A percentile compares a stretch with the other conserved stretches of the same genome.
These are phyloP conservation scores for Selenicereus undatus DNA, from an alignment of 148 eudicot species.

Conservation along the genomic window DNA sequence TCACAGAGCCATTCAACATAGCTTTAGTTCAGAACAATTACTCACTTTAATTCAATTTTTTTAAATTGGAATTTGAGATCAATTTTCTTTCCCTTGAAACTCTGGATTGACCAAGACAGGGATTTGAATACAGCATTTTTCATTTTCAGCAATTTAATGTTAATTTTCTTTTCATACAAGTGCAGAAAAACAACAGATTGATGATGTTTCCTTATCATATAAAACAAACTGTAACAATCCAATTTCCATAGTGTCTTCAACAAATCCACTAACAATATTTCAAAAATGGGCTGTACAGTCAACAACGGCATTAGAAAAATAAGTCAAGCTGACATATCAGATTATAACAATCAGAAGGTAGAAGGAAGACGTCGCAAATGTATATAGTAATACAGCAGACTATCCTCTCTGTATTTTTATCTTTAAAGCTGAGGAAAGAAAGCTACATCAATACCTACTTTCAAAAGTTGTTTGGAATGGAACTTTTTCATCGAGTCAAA, in stretches of 20 bases:
- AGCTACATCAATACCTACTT: background rate
- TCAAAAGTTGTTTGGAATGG: conserved; percentile 3
- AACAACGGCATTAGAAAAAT: background rate
- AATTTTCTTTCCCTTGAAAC: background rate
- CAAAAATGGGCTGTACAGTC: background rate
- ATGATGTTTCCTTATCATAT: background rate
- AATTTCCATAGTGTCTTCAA: background rate
- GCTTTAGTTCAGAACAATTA: background rate
- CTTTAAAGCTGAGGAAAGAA: conserved; percentile 1
- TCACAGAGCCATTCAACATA: background rate
- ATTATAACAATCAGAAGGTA: background rate
- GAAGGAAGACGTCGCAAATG: background rate
- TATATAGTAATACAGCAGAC: background rate
- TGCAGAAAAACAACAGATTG: background rate
- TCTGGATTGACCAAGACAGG: background rate
- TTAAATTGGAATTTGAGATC: background rate
- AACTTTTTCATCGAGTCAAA: conserved; percentile 1
- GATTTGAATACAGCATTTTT: background rate
- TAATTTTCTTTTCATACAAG: background rate
- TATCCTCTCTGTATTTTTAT: background rate
- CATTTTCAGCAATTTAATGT: background rate
- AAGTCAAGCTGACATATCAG: background rate
- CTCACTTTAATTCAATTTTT: background rate
- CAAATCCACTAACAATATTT: background rate
- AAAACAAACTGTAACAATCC: background rate